phyloP scores from a whole-genome alignment of 2,329 filamentous ascomycete species.

The Hypocreales sp. region DNA sequence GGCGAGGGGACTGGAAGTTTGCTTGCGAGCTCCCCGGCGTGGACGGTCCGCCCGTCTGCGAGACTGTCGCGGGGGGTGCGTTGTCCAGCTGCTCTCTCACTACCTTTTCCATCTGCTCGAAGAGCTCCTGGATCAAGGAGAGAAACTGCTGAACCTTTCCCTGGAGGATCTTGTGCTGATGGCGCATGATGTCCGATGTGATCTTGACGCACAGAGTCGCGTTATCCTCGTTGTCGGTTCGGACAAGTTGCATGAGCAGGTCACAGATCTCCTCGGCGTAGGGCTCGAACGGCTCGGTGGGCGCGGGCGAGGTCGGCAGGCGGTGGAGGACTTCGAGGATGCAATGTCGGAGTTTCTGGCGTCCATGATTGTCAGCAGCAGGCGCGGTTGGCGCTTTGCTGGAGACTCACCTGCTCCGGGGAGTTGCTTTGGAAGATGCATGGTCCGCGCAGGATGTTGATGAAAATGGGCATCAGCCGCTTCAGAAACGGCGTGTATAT shows the following conservation, averaged over 20 bases:
- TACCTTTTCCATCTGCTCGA: conserved; percentile 85
- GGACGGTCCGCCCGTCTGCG: conserved; percentile 44
- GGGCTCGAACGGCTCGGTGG: conserved; percentile 68
- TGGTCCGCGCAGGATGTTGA: conserved; percentile 68
- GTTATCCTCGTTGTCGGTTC: conserved; percentile 94
- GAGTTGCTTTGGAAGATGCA: conserved; percentile 87
- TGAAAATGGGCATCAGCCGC: conserved; percentile 79
- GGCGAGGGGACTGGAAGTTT: conserved; percentile 75
- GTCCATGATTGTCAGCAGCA: conserved; percentile 5
- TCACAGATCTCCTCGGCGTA: conserved; percentile 84
- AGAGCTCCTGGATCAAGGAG: conserved; percentile 85
- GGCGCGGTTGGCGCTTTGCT: too few relatives aligned
- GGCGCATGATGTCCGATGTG: conserved; percentile 89
- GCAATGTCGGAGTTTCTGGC: conserved; percentile 75
- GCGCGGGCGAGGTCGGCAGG: conserved; percentile 53
- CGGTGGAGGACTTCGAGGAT: conserved; percentile 90
- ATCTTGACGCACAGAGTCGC: conserved; percentile 97
- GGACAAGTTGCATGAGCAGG: conserved; percentile 74
- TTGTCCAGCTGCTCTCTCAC: conserved; percentile 93
- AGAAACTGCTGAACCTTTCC: conserved; percentile 81
- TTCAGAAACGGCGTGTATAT: conserved; percentile 72
- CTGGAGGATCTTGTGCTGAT: conserved; percentile 68
- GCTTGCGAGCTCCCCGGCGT: conserved; percentile 50
- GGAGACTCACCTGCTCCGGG: conserved; percentile 72
- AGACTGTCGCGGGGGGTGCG: conserved; percentile 37